Percentiles rank a stretch among this genome's conserved stretches.
These are phyloP conservation scores for Monosporascus ibericus DNA, from an alignment of 2,329 filamentous ascomycete species.

Conservation along the genomic window DNA sequence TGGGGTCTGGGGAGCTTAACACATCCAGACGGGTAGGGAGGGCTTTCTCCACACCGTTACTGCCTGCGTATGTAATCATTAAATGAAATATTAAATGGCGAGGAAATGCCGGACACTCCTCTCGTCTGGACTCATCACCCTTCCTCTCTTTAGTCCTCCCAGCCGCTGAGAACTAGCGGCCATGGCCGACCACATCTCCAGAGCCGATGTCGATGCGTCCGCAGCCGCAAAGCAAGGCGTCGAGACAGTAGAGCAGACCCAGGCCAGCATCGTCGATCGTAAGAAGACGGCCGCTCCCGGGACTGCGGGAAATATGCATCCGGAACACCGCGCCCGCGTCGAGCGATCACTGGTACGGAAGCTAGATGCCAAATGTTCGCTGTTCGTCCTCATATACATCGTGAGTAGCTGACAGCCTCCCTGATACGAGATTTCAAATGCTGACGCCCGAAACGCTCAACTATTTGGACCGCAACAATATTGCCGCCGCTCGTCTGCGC, in stretches of 20 bases:
- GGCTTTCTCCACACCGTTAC: background rate
- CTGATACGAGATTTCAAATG: background rate
- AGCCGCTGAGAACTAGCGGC: background rate
- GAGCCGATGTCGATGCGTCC: slow-evolving; percentile 6
- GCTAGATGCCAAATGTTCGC: slow-evolving; percentile 61
- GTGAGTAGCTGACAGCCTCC: background rate
- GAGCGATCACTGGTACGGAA: slow-evolving; percentile 64
- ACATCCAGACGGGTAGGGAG: too few relatives aligned
- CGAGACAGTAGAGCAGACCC: slow-evolving; percentile 14
- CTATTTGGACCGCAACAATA: slow-evolving; percentile 65
- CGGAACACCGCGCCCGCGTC: slow-evolving; percentile 46
- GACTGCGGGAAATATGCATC: slow-evolving; percentile 24
- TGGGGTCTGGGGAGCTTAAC: background rate
- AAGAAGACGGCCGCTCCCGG: background rate
- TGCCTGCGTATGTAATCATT: background rate
- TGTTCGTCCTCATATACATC: slow-evolving; percentile 71
- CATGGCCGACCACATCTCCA: slow-evolving; percentile 20
- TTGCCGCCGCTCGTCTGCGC: slow-evolving; percentile 59
- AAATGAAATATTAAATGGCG: background rate
- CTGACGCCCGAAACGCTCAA: slow-evolving; percentile 40
- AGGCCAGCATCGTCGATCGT: background rate
- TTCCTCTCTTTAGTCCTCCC: background rate
- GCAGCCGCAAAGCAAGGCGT: slow-evolving; percentile 11
- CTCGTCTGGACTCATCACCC: background rate
- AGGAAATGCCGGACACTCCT: background rate